phyloP scores from a whole-genome alignment of 768 basidiomycete species.

The Boletales sp. region DNA sequence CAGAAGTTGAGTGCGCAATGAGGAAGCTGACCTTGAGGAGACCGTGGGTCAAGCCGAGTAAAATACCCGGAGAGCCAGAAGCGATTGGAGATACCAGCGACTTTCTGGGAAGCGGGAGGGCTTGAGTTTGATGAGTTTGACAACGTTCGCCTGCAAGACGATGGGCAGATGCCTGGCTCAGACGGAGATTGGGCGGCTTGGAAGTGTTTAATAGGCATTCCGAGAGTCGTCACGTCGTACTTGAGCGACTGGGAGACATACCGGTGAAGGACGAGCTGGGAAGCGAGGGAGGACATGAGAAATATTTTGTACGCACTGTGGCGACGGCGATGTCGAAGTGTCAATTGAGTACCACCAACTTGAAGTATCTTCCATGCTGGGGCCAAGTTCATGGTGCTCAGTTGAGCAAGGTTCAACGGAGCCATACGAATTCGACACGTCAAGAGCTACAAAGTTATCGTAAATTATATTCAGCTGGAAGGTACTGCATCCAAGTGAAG shows the following conservation, averaged over 20 bases:
- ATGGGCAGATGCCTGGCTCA: constrained; percentile 35
- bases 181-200: constrained; percentile 70
- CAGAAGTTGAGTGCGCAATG: not conserved
- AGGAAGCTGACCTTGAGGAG: constrained; percentile 54
- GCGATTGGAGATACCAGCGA: constrained; percentile 66
- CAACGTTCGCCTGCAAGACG: constrained; percentile 51
- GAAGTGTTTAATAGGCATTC: constrained; percentile 91
- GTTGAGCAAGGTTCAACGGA: too few species aligned
- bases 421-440: too few species aligned
- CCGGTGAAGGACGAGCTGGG: constrained; percentile 85
- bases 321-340: too few species aligned
- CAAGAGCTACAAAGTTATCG: too few species aligned
- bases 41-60: constrained; percentile 71
- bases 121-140: constrained; percentile 60
- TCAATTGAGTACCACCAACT: too few species aligned
- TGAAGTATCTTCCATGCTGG: too few species aligned
- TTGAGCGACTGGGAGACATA: constrained; percentile 70
- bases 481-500: too few species aligned
- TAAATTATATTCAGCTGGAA: too few species aligned
- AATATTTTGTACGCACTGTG: too few species aligned
- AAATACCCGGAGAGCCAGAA: constrained; percentile 86
- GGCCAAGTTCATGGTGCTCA: too few species aligned
- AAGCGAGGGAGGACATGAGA: constrained; percentile 43
- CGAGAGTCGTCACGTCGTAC: constrained; percentile 77
- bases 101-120: constrained; percentile 56